Percentiles rank a stretch among this genome's conserved stretches.
These are phyloP conservation scores for Vaccinium myrtillus DNA, from an alignment of 148 eudicot species.

Conservation along the genomic window DNA sequence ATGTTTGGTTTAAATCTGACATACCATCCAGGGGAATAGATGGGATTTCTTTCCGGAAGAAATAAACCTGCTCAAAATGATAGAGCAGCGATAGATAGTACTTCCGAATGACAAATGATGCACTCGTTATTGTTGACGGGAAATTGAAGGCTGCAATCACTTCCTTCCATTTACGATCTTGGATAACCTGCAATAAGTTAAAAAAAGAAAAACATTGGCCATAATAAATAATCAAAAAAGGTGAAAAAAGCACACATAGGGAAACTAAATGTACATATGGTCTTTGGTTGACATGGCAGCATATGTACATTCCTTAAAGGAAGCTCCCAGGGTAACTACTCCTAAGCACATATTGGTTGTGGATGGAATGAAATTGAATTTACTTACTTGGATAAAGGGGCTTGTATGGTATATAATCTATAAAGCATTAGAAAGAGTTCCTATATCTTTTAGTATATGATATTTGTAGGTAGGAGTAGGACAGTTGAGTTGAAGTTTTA, in stretches of 20 bases:
- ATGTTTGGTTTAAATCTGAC: not conserved
- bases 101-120: constrained; percentile 65
- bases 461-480: not conserved
- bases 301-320: not conserved
- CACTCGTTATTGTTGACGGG: constrained; percentile 52
- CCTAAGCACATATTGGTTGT: not conserved
- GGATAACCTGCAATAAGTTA: constrained; percentile 48
- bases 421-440: too few relatives aligned
- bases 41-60: constrained; percentile 52
- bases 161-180: constrained; percentile 81
- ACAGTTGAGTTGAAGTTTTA: not conserved
- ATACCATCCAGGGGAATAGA: constrained; percentile 43
- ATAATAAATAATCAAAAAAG: not conserved
- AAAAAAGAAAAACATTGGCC: not conserved
- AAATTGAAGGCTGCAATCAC: constrained; percentile 49
- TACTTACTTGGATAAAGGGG: not conserved
- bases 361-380: not conserved
- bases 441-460: not conserved
- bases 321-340: not conserved
- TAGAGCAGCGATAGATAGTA: constrained; percentile 64
- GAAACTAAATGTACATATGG: not conserved
- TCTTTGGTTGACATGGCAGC: constrained; percentile 11
- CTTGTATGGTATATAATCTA: not conserved
- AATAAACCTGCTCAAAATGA: constrained; percentile 89
- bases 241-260: not conserved